These are phyloP conservation scores for Arthromyces matolae DNA, from an alignment of 768 basidiomycete species.

Conservation along the genomic window DNA sequence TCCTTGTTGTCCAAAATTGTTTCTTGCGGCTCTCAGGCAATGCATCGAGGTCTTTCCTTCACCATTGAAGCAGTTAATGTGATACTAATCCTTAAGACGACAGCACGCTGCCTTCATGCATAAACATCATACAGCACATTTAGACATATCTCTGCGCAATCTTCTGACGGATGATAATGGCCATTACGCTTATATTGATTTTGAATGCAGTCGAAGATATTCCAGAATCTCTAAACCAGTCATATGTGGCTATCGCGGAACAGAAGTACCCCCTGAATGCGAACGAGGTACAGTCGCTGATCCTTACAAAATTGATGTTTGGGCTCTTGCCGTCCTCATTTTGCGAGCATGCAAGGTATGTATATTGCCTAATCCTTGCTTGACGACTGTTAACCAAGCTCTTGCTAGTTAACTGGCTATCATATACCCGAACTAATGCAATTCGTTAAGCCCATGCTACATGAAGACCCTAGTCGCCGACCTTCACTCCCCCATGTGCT, in stretches of 20 bases:
- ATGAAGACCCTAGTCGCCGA: constrained; percentile 44
- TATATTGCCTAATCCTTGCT: neutral
- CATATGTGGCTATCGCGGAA: constrained; percentile 46
- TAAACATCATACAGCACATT: constrained; percentile 56
- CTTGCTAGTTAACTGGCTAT: constrained; percentile 51
- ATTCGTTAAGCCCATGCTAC: constrained; percentile 58
- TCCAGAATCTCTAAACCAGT: constrained; percentile 33
- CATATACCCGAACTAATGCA: constrained; percentile 57
- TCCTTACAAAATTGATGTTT: constrained; percentile 72
- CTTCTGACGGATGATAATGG: constrained; percentile 63
- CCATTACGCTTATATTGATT: constrained; percentile 72
- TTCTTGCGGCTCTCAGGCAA: constrained; percentile 57
- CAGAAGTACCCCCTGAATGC: constrained; percentile 70
- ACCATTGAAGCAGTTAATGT: too few species aligned
- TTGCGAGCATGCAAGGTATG: constrained; percentile 62
- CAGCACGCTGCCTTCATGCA: constrained; percentile 76
- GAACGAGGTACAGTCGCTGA: constrained; percentile 47
- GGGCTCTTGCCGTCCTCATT: constrained; percentile 65
- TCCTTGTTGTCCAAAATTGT: constrained; percentile 49
- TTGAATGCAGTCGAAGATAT: constrained; percentile 60
- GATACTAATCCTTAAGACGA: neutral
- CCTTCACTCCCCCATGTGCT: constrained; percentile 50
- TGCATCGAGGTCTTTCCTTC: constrained; percentile 72
- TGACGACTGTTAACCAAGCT: too few species aligned
- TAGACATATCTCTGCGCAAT: constrained; percentile 71